Percentiles rank a stretch among this genome's conserved stretches.
Conservation (phyloP, 495 filamentous ascomycete species). For the Chaetomium fimeti region DNA sequence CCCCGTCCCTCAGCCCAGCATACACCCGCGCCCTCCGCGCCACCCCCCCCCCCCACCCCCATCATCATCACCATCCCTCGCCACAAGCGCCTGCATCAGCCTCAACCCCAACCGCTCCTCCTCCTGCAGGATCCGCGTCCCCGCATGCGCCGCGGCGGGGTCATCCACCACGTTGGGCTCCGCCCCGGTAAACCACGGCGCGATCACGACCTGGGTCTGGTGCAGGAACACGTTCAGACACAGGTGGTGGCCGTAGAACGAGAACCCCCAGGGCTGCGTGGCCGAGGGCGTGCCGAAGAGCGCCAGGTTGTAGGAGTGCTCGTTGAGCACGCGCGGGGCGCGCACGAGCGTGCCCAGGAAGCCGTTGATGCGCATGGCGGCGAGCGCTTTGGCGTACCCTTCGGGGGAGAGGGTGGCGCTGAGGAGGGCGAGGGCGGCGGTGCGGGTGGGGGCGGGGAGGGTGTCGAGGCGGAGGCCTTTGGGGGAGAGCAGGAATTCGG, state of each 20-base stretch:
- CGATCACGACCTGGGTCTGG: conserved; percentile 58
- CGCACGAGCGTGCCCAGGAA: conserved; percentile 70
- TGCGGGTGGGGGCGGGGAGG: conserved; percentile 41
- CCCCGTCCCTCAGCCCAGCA: conserved; percentile 54
- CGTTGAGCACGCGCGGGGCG: conserved; percentile 63
- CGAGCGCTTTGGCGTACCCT: conserved; percentile 68
- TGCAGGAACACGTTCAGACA: conserved; percentile 67
- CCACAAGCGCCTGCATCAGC: conserved; percentile 63
- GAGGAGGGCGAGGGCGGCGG: conserved; percentile 55
- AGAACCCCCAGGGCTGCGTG: conserved; percentile 63
- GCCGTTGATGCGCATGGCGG: conserved; percentile 72
- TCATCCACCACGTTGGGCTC: conserved; percentile 71
- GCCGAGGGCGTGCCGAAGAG: conserved; percentile 59
- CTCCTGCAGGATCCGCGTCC: conserved; percentile 61
- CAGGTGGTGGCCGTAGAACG: conserved; percentile 75
- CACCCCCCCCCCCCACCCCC: conserved; percentile 38
- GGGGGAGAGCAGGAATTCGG: conserved; percentile 62
- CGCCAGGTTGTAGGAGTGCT: conserved; percentile 70
- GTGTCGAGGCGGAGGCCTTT: conserved; percentile 69
- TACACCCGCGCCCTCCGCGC: conserved; percentile 57
- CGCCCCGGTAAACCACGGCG: conserved; percentile 72
- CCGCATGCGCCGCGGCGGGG: conserved; percentile 51
- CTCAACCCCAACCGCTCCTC: conserved; percentile 62
- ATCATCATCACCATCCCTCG: too few species aligned
- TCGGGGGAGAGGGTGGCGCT: conserved; percentile 59